Percentiles rank a stretch among this genome's conserved stretches.
These are phyloP conservation scores for Erysimum cheiri DNA, from an alignment of 441 rosid species.

Conservation along the genomic window DNA sequence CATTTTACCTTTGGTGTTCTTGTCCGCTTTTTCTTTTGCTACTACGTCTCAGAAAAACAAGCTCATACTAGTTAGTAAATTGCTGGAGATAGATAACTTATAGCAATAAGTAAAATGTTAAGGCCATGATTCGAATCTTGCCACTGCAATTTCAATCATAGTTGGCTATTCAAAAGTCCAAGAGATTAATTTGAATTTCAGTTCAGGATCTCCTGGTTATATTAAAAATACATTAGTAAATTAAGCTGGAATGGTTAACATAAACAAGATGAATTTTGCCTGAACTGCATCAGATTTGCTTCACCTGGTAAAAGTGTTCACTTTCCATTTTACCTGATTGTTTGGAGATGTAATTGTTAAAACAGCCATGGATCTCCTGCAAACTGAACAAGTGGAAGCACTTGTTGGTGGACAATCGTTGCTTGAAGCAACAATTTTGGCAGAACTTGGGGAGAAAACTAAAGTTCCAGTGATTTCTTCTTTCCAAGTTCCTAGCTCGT, in stretches of 20 bases:
- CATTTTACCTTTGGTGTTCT: neutral
- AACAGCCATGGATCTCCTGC: constrained; percentile 40
- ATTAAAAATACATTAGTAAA: no score
- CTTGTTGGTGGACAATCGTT: constrained; percentile 45
- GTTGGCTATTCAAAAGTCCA: no score
- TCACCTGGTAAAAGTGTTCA: neutral
- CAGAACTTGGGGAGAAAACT: constrained; percentile 37
- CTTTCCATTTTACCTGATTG: neutral
- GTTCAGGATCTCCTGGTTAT: no score
- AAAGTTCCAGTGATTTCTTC: constrained; percentile 47
- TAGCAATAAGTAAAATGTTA: neutral
- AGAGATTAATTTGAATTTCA: no score
- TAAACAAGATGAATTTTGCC: no score
- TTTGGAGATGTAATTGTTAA: neutral
- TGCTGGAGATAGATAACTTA: neutral
- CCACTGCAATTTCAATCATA: neutral
- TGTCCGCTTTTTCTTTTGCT: neutral
- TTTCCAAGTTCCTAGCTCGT: constrained; percentile 28
- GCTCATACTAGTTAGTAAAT: neutral
- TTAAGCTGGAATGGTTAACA: no score
- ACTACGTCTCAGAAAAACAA: neutral
- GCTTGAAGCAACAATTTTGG: constrained; percentile 38
- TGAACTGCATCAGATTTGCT: neutral
- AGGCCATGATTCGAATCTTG: neutral
- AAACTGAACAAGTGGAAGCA: constrained; percentile 37